phyloP scores from a whole-genome alignment of 2,329 filamentous ascomycete genomes.

The Talaromyces atroroseus region DNA sequence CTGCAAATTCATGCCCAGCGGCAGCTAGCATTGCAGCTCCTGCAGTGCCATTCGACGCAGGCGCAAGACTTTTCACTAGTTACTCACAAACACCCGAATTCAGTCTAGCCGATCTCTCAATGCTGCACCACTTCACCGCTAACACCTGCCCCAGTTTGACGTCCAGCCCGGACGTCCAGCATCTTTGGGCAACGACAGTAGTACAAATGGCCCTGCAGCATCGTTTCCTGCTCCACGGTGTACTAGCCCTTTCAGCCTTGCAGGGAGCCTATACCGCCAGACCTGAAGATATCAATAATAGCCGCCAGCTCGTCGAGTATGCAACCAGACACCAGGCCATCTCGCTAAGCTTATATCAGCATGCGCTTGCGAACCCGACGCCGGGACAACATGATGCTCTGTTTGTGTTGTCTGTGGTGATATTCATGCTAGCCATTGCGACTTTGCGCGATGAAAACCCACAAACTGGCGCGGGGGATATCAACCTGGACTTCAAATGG shows the following conservation, averaged over 20 bases:
- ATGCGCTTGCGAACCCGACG: constrained; percentile 1
- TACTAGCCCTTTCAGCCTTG: constrained; percentile 25
- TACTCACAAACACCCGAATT: constrained; percentile 6
- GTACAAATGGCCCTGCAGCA: constrained; percentile 23
- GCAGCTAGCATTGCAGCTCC: not conserved
- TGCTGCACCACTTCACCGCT: constrained; percentile 35
- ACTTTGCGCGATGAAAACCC: constrained; percentile 5
- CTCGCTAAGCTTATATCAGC: constrained; percentile 9
- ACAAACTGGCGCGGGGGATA: not conserved
- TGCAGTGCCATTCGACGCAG: not conserved
- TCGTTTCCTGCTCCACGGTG: constrained; percentile 23
- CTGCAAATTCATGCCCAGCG: not conserved
- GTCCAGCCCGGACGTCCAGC: constrained; percentile 10
- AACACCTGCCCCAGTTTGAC: constrained; percentile 18
- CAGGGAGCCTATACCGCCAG: constrained; percentile 14
- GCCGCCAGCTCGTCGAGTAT: constrained; percentile 5
- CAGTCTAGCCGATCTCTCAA: constrained; percentile 27
- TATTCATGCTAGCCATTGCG: constrained; percentile 1
- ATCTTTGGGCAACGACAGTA: constrained; percentile 22
- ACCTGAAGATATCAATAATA: not conserved
- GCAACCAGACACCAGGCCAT: constrained; percentile 9
- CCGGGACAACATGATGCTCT: constrained; percentile 8
- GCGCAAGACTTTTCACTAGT: not conserved
- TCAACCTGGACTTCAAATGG: constrained; percentile 13
- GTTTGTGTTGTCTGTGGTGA: constrained; percentile 10